Percentiles rank a stretch among this genome's conserved stretches.
Evolutionary conservation across 768 basidiomycete species (phyloP).

Genomic region (Psilocybe cyanescens): DNA sequence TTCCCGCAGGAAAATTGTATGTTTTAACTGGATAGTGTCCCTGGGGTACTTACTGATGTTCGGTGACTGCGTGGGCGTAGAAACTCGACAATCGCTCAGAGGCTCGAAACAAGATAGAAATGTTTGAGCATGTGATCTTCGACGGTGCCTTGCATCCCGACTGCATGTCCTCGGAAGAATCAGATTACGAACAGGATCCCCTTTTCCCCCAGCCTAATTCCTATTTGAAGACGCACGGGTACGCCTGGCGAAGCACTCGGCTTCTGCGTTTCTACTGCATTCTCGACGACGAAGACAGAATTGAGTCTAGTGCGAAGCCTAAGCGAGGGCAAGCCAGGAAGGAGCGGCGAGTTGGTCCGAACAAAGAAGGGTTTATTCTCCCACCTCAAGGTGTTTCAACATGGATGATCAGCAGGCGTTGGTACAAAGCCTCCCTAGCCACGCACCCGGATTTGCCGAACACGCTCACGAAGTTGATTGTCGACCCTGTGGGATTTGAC

Average conservation of each 20-base stretch:
- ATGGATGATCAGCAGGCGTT: constrained; percentile 80
- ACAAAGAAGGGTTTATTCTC: constrained; percentile 58
- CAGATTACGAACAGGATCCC: constrained; percentile 51
- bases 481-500: constrained; percentile 52
- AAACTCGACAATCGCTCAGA: constrained; percentile 72
- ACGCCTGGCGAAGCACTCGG: constrained; percentile 70
- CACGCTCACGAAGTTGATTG: constrained; percentile 45
- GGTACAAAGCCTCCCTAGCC: constrained; percentile 48
- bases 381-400: constrained; percentile 67
- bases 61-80: constrained; percentile 37
- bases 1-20: constrained; percentile 64
- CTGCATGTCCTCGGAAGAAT: constrained; percentile 85
- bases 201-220: constrained; percentile 31
- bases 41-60: constrained; percentile 14
- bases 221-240: constrained; percentile 58
- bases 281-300: constrained; percentile 61
- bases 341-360: constrained; percentile 54
- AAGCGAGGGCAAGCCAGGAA: constrained; percentile 62
- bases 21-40: constrained; percentile 27
- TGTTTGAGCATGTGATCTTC: constrained; percentile 65
- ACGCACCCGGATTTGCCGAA: constrained; percentile 52
- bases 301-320: constrained; percentile 48
- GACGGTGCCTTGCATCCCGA: constrained; percentile 74
- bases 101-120: constrained; percentile 53
- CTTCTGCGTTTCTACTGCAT: constrained; percentile 61